Evolutionary conservation across 129 eudicot genomes (phyloP), one percentile per base, ranked within the genome.

Genomic region (Chrysanthemum lavandulifolium): DNA sequence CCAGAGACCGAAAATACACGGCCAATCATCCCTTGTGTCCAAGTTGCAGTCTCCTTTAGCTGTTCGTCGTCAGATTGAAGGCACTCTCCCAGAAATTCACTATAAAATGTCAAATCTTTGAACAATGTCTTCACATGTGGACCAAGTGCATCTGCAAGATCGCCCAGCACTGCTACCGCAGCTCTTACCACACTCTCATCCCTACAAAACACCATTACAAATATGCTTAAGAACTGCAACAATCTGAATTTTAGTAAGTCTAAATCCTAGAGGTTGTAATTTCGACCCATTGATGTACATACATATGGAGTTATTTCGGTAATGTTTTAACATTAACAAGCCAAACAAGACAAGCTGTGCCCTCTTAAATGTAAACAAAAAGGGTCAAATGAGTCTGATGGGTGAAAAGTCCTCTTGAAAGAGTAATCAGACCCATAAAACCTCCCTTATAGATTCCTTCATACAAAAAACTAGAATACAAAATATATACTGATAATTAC

Each of bases 71-170:
- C 94, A 6, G 94, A 92, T 52, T 81, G 85, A 54, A 92, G 89
- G 73, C 93, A 92, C 73, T 89, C 97, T 12, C 79, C 76, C 10
- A 92, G 61, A n/a, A 92, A 80, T 43, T 89, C 86, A 9, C 65
- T 69, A 67, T 84, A 88, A 16, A 82, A 84, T 13, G 86, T 12
- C 58, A 74, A 60, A 45, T 92, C 96, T 50, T 78, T 83, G 66
- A 86, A 81, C 47, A 89, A 64, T 47, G 31, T 64, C 82, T 85
- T 85, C 61, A 82, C 72, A 18, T 92, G 74, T 72, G 86, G 67
- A 73, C 97, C 97, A 61, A 92, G 94, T 53, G 96, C 87, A 68
- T 92, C 97, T 9, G 97, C 97, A 67, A 92, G 76, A 73, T 92
- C 97, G 6, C 97, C 97, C 75, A 92, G 63, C 58, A 83, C 96